Evolutionary conservation across 805 yeast species (phyloP), one percentile per base, ranked within the genome.

Genomic region (Candida montana): DNA sequence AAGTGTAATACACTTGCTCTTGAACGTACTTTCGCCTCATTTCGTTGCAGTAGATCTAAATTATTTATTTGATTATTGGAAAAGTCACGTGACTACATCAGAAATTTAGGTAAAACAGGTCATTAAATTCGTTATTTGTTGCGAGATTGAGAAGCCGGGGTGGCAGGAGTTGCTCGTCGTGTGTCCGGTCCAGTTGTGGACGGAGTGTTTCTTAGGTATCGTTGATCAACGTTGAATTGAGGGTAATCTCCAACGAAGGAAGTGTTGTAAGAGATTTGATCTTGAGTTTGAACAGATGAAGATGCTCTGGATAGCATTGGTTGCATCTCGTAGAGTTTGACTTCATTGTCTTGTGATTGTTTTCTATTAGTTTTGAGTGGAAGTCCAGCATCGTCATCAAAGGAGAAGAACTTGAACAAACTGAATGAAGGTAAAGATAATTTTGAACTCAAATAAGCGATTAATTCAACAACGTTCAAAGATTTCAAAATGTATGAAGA

Each of bases 121-220:
- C 29, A 26, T 26, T 26, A 26, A 23, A 26, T 26, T 26, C 29
- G 13, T 26, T 26, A 26, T 26, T 26, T 38, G 19, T 46, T 16
- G 39, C 5, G 4, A 7, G 28, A 3, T 15, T 11, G 15, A 11
- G 29, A 11, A 5, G 29, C 13, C 7, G 41, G 35, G 10, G 35
- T 47, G 12, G 40, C 42, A 4, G 52, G 51, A 7, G 46, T 39
- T 17, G 35, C 32, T n/a, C 48, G 38, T n/a, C 48, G 33, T 17
- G 40, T 46, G 29, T 34, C 36, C 32, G 41, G 39, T 16, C 46
- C 45, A 10, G 41, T 52, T 12, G 45, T 53, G 2, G 59, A 55
- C 1, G 59, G 59, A 0, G 59, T 55, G 42, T 48, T 50, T 39
- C 60, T 44, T 12, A 55, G 24, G 29, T 48, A 55, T 26, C 58